A percentile compares a stretch with the other conserved stretches of the same genome.
phyloP scores from a whole-genome alignment of 2,329 filamentous ascomycete genomes.

The Fusarium solani-melongenae region DNA sequence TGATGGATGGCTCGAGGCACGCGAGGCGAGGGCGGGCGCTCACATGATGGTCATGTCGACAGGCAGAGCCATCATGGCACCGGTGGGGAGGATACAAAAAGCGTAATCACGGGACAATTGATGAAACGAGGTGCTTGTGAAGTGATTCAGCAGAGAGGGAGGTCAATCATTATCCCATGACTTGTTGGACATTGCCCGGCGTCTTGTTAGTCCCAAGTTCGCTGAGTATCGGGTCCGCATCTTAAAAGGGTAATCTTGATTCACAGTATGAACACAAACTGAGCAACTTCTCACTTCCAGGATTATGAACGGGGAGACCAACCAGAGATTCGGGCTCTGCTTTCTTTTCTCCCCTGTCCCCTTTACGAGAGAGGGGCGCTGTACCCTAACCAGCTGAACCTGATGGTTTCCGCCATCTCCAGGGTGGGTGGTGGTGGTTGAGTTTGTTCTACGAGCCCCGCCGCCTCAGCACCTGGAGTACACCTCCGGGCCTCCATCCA shows the following conservation, averaged over 20 bases:
- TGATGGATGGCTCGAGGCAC: slow-evolving; percentile 33
- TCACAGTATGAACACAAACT: neutral
- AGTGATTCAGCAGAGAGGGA: neutral
- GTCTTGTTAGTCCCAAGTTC: neutral
- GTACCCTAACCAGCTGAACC: slow-evolving; percentile 9
- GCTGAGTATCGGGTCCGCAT: neutral
- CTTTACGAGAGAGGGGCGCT: neutral
- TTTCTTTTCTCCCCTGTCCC: neutral
- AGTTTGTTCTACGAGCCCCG: slow-evolving; percentile 6
- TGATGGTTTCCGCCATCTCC: slow-evolving; percentile 3
- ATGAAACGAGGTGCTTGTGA: neutral
- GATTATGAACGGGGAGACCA: neutral
- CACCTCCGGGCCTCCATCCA: neutral
- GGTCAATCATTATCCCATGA: neutral
- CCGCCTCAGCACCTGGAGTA: neutral
- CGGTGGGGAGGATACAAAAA: neutral
- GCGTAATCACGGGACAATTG: neutral
- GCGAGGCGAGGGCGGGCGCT: slow-evolving; percentile 21
- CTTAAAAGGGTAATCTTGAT: neutral
- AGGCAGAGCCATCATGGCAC: slow-evolving; percentile 29
- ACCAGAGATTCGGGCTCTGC: neutral
- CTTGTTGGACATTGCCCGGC: neutral
- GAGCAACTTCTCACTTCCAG: neutral
- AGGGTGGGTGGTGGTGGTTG: slow-evolving; percentile 5
- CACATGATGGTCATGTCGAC: slow-evolving; percentile 41